Percentiles rank a stretch among this genome's conserved stretches.
These are phyloP conservation scores for Trametes villosa DNA, from an alignment of 768 basidiomycete species.

Conservation along the genomic window DNA sequence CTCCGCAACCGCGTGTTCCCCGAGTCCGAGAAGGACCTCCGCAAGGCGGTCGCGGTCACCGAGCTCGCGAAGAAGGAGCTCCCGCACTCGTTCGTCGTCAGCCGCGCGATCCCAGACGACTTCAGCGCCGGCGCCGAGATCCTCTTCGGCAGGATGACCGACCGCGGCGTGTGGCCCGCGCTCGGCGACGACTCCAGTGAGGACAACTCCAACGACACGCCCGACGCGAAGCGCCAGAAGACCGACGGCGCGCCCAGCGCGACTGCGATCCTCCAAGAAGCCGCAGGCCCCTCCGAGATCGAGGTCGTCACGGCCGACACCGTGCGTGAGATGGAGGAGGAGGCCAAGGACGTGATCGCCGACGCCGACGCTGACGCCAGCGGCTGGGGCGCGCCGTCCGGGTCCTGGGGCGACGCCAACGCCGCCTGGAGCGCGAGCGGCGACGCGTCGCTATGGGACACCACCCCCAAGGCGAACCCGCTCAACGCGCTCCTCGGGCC, in stretches of 20 bases:
- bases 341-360: slow-evolving; percentile 20
- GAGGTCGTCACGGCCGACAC: slow-evolving; percentile 22
- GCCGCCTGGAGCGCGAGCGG: slow-evolving; percentile 10
- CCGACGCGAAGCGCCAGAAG: slow-evolving; percentile 31
- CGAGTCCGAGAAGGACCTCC: slow-evolving; percentile 55
- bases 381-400: neutral
- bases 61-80: slow-evolving; percentile 53
- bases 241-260: slow-evolving; percentile 15
- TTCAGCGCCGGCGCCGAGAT: slow-evolving; percentile 54
- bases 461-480: slow-evolving; percentile 23
- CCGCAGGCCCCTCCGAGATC: slow-evolving; percentile 15
- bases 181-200: slow-evolving; percentile 13
- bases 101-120: slow-evolving; percentile 50
- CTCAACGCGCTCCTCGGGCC: slow-evolving; percentile 56
- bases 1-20: slow-evolving; percentile 57
- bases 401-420: slow-evolving; percentile 23
- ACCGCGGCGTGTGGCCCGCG: slow-evolving; percentile 8
- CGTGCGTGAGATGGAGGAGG: slow-evolving; percentile 15
- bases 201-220: slow-evolving; percentile 37
- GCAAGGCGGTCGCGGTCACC: slow-evolving; percentile 48
- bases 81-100: slow-evolving; percentile 50
- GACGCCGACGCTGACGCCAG: slow-evolving; percentile 6
- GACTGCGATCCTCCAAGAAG: slow-evolving; percentile 10
- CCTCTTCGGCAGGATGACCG: slow-evolving; percentile 48
- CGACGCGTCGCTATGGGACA: slow-evolving; percentile 16